Conservation (phyloP, 2,329 filamentous ascomycete species). For the Penicillium corylophilum region DNA sequence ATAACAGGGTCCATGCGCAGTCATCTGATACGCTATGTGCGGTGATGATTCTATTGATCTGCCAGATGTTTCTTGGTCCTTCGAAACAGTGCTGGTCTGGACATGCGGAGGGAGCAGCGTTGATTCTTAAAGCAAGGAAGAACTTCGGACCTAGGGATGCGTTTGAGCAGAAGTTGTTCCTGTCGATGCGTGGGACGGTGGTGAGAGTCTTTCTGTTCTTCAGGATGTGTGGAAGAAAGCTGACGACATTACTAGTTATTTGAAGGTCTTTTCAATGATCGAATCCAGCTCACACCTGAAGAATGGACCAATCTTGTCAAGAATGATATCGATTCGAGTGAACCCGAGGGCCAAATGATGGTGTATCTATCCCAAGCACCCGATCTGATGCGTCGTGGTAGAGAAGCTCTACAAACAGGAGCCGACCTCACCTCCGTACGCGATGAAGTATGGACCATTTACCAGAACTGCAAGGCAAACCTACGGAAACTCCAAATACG, state of each 20-base stretch:
- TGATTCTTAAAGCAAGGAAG: constrained; percentile 36
- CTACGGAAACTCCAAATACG: constrained; percentile 17
- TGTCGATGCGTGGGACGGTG: constrained; percentile 38
- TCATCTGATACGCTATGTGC: constrained; percentile 38
- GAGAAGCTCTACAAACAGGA: constrained; percentile 7
- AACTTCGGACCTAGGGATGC: constrained; percentile 30
- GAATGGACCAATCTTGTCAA: constrained; percentile 38
- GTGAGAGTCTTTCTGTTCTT: constrained; percentile 19
- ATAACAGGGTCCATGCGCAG: constrained; percentile 32
- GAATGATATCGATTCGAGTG: constrained; percentile 28
- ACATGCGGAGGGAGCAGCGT: constrained; percentile 37
- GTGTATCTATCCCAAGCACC: constrained; percentile 31
- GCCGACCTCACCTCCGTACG: constrained; percentile 9
- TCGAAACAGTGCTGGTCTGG: constrained; percentile 20
- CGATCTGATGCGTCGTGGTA: constrained; percentile 28
- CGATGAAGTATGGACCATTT: constrained; percentile 24
- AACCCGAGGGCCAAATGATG: constrained; percentile 34
- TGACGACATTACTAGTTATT: constrained; percentile 27
- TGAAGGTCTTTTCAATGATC: constrained; percentile 36
- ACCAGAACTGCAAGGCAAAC: constrained; percentile 22
- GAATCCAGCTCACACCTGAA: constrained; percentile 30
- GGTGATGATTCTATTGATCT: constrained; percentile 37
- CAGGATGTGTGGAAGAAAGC: neutral
- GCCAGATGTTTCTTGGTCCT: constrained; percentile 28
- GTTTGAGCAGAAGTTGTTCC: constrained; percentile 36